A percentile compares a stretch with the other conserved stretches of the same genome.
These are phyloP conservation scores for Cordia subcordata DNA, from an alignment of 257 asterid species.

Conservation along the genomic window DNA sequence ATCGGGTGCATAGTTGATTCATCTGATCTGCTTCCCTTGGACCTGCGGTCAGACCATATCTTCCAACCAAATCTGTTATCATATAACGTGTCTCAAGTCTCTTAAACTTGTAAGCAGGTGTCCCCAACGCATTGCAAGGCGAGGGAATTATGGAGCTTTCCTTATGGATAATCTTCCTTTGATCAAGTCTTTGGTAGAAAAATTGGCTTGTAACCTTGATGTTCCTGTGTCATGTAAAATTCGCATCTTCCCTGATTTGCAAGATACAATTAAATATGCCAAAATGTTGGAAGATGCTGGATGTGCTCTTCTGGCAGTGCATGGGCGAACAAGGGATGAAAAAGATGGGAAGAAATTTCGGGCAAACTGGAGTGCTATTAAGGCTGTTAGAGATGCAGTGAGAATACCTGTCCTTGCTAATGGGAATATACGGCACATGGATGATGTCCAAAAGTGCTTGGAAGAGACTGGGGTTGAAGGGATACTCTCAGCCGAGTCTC, in stretches of 20 bases:
- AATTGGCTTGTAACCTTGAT: constrained; percentile 56
- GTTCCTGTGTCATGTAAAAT: constrained; percentile 93
- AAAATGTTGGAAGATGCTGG: constrained; percentile 97
- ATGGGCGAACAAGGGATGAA: constrained; percentile 93
- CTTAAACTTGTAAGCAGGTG: constrained; percentile 40
- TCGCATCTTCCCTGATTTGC: constrained; percentile 69
- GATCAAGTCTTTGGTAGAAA: constrained; percentile 78
- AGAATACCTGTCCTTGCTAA: constrained; percentile 93
- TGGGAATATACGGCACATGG: constrained; percentile 76
- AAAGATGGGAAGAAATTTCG: constrained; percentile 85
- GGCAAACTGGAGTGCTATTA: constrained; percentile 82
- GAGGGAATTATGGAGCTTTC: constrained; percentile 95
- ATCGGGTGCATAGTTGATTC: too few relatives aligned
- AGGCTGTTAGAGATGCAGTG: constrained; percentile 73
- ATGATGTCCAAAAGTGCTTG: constrained; percentile 65
- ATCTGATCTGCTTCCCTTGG: too few relatives aligned
- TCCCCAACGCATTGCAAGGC: constrained; percentile 89
- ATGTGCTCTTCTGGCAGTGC: constrained; percentile 88
- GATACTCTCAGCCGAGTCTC: constrained; percentile 89
- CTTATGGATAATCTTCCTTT: constrained; percentile 96
- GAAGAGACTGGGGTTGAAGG: constrained; percentile 77
- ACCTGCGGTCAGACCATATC: too few relatives aligned
- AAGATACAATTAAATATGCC: constrained; percentile 80
- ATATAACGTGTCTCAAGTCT: neutral
- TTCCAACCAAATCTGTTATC: constrained; percentile 9